Percentiles rank a stretch among this genome's conserved stretches.
Evolutionary conservation across 768 basidiomycete genomes (phyloP).

Genomic region (Amylocystis lapponica): DNA sequence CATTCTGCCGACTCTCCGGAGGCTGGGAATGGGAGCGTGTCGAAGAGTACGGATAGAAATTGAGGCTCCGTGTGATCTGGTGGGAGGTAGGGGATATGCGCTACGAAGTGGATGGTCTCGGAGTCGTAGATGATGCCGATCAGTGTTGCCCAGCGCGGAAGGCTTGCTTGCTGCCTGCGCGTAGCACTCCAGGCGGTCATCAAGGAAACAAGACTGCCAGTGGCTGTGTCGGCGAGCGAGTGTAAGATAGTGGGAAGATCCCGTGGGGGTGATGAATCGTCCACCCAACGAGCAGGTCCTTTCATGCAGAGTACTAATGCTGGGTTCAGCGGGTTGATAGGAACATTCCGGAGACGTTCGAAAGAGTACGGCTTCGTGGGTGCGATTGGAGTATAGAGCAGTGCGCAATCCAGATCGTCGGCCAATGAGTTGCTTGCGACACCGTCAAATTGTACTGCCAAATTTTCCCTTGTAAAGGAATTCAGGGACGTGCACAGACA

Average conservation of each 20-base stretch:
- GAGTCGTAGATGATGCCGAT: background rate
- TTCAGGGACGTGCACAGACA: background rate
- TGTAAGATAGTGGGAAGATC: background rate
- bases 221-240: background rate
- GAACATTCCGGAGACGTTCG: background rate
- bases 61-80: background rate
- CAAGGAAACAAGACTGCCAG: background rate
- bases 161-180: background rate
- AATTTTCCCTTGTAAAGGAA: background rate
- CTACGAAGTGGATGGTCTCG: background rate
- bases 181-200: background rate
- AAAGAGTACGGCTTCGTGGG: background rate
- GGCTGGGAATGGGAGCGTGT: too few species aligned
- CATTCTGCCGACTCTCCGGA: too few species aligned
- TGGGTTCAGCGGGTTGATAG: background rate
- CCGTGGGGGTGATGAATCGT: background rate
- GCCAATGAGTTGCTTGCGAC: background rate
- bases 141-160: background rate
- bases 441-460: background rate
- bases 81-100: background rate
- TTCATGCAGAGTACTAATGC: background rate
- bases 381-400: background rate
- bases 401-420: background rate
- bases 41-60: background rate
- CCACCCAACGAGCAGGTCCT: background rate